Conservation (phyloP, 2,329 filamentous ascomycete species). For the Aspergillus tubingensis region DNA sequence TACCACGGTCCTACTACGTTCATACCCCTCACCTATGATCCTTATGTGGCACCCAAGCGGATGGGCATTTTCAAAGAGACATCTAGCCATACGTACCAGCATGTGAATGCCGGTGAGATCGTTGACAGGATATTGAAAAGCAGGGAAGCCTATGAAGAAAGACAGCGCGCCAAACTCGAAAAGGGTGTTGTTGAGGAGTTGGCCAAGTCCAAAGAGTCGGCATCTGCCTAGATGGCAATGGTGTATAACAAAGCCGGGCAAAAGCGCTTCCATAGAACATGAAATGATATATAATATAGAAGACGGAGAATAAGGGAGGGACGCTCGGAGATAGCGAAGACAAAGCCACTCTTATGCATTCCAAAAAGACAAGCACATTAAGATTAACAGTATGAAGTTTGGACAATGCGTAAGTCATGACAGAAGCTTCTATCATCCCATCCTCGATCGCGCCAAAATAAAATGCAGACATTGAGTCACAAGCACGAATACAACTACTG, state of each 20-base stretch:
- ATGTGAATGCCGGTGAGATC: constrained; percentile 91
- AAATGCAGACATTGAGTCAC: neutral
- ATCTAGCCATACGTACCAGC: constrained; percentile 72
- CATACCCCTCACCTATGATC: constrained; percentile 75
- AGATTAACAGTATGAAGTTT: too few species aligned
- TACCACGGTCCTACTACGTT: constrained; percentile 97
- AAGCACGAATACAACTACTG: neutral
- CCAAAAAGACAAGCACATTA: too few species aligned
- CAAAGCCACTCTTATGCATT: too few species aligned
- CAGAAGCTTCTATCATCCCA: too few species aligned
- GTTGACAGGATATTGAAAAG: constrained; percentile 87
- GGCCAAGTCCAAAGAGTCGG: constrained; percentile 61
- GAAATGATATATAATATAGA: too few species aligned
- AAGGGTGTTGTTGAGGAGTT: constrained; percentile 77
- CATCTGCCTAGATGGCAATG: constrained; percentile 16
- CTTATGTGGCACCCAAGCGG: constrained; percentile 76
- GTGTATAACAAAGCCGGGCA: neutral
- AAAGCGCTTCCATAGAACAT: neutral
- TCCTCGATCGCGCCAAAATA: too few species aligned
- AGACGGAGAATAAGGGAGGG: too few species aligned
- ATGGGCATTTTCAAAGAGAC: constrained; percentile 85
- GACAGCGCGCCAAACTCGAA: constrained; percentile 84
- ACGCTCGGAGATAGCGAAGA: too few species aligned
- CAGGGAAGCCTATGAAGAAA: constrained; percentile 82
- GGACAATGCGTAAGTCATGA: too few species aligned